Percentiles rank a stretch among this genome's conserved stretches.
These are phyloP conservation scores for Fulvia fulva DNA, from an alignment of 2,329 filamentous ascomycete species.

Conservation along the genomic window DNA sequence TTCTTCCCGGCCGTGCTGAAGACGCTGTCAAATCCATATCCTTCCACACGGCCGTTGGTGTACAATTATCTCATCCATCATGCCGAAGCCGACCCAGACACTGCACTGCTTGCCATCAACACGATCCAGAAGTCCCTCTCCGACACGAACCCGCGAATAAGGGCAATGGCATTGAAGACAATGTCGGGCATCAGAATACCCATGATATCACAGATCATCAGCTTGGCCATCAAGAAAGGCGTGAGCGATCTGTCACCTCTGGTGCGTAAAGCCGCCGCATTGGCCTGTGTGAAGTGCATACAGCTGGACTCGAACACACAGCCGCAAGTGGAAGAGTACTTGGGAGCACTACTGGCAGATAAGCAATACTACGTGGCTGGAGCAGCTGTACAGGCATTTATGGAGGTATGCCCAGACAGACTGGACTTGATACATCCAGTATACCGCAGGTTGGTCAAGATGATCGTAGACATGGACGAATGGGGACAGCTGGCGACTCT, in stretches of 20 bases:
- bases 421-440: conserved; percentile 87
- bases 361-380: conserved; percentile 96
- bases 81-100: conserved; percentile 92
- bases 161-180: conserved; percentile 86
- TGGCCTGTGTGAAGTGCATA: conserved; percentile 95
- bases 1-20: conserved; percentile 99
- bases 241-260: conserved; percentile 90
- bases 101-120: conserved; percentile 94
- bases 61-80: conserved; percentile 98
- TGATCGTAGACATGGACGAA: conserved; percentile 98
- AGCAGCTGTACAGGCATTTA: conserved; percentile 81
- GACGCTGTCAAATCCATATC: conserved; percentile 88
- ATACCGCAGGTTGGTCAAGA: conserved; percentile 78
- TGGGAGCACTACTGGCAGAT: conserved; percentile 75
- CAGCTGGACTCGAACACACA: conserved; percentile 79
- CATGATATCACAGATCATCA: conserved; percentile 96
- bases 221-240: conserved; percentile 90
- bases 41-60: conserved; percentile 96
- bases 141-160: conserved; percentile 83
- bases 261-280: conserved; percentile 85
- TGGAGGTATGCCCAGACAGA: conserved; percentile 83
- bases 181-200: conserved; percentile 98
- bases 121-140: conserved; percentile 97
- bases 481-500: conserved; percentile 89
- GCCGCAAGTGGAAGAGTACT: conserved; percentile 78